These are phyloP conservation scores for Vanilla planifolia DNA, from an alignment of 106 monocot species.

Conservation along the genomic window DNA sequence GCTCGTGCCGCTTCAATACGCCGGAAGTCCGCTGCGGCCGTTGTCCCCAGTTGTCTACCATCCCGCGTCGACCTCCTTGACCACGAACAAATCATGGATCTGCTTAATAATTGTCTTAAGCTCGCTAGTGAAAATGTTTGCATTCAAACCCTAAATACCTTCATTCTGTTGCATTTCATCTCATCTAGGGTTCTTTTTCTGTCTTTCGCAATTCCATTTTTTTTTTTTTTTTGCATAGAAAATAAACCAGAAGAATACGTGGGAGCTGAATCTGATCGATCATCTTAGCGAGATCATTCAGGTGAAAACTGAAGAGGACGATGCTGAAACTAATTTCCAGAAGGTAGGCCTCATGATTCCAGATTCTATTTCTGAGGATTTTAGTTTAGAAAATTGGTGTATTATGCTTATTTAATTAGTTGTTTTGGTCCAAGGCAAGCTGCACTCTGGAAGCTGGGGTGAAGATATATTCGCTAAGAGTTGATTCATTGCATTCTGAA, in stretches of 20 bases:
- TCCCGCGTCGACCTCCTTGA: constrained; percentile 21
- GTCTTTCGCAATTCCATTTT: not conserved
- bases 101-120: constrained; percentile 96
- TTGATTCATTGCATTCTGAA: constrained; percentile 94
- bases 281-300: constrained; percentile 83
- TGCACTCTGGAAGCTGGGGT: constrained; percentile 98
- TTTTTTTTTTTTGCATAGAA: constrained; percentile 45
- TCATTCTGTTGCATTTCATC: not conserved
- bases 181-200: not conserved
- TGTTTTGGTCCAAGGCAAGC: constrained; percentile 60
- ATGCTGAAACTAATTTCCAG: constrained; percentile 91
- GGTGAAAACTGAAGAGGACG: constrained; percentile 55
- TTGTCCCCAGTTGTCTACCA: constrained; percentile 5
- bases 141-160: not conserved
- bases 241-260: constrained; percentile 99
- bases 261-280: constrained; percentile 94
- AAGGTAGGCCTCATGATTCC: constrained; percentile 37
- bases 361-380: not conserved
- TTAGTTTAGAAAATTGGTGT: not conserved
- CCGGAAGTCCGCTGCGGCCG: constrained; percentile 28
- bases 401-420: not conserved
- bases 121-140: constrained; percentile 88
- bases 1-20: constrained; percentile 52
- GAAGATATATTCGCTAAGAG: constrained; percentile 92
- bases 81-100: constrained; percentile 74